Conservation (phyloP, 192 early-diverging fungal genomes). For the Coemansia sp. region DNA sequence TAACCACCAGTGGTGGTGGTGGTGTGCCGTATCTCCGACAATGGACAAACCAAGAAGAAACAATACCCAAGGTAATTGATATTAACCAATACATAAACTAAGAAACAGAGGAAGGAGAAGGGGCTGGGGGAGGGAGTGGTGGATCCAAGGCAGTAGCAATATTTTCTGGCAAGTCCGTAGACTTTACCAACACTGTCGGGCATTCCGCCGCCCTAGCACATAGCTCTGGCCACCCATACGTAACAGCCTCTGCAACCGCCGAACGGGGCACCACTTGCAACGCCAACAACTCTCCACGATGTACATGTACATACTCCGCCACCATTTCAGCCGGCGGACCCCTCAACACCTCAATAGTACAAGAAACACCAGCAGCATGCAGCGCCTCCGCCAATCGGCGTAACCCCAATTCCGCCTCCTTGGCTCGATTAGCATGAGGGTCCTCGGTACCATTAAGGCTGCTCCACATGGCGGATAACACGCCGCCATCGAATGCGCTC, state of each 20-base stretch:
- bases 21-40: constrained; percentile 43
- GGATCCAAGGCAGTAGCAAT: constrained; percentile 44
- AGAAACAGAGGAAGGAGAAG: no score
- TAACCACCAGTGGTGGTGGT: background rate
- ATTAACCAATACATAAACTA: constrained; percentile 12
- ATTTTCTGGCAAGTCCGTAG: constrained; percentile 31
- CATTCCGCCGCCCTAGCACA: constrained; percentile 27
- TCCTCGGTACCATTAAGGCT: constrained; percentile 30
- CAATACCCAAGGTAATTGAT: constrained; percentile 14
- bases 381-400: constrained; percentile 11
- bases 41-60: constrained; percentile 28
- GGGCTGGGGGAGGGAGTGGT: no score
- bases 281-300: constrained; percentile 31
- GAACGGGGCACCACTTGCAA: constrained; percentile 27
- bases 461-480: constrained; percentile 27
- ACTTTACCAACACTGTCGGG: constrained; percentile 38
- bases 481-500: background rate
- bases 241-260: constrained; percentile 1
- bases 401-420: constrained; percentile 18
- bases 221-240: constrained; percentile 39
- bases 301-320: constrained; percentile 23
- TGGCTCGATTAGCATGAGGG: background rate
- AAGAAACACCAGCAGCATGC: constrained; percentile 12
- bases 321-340: constrained; percentile 15
- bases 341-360: constrained; percentile 22